Percentiles rank a stretch among this genome's conserved stretches.
These are phyloP conservation scores for Penicillium sp. DNA, from an alignment of 2,329 filamentous ascomycete genomes.

Conservation along the genomic window DNA sequence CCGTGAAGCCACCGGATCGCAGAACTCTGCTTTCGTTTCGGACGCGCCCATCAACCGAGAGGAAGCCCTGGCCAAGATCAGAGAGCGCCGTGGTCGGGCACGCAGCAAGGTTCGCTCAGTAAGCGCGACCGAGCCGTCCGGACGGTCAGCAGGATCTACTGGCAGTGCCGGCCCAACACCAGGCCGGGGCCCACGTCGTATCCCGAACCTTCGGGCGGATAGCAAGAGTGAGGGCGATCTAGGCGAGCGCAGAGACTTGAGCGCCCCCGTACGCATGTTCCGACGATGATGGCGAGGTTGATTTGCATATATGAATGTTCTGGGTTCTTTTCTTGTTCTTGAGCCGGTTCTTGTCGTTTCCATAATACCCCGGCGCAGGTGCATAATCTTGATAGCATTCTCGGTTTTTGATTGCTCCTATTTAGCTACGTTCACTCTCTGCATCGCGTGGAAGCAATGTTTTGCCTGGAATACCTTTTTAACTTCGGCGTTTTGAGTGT, in stretches of 20 bases:
- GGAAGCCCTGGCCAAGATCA: slow-evolving; percentile 50
- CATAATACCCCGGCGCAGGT: slow-evolving; percentile 31
- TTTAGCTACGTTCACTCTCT: slow-evolving; percentile 8
- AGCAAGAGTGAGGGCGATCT: slow-evolving; percentile 28
- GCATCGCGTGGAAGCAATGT: slow-evolving; percentile 11
- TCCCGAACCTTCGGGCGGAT: slow-evolving; percentile 34
- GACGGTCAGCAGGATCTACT: slow-evolving; percentile 27
- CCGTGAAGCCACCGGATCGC: slow-evolving; percentile 26
- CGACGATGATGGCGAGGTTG: slow-evolving; percentile 20
- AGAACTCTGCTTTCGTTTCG: slow-evolving; percentile 29
- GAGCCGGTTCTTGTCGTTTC: slow-evolving; percentile 19
- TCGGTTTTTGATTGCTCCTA: not conserved
- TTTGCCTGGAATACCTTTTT: slow-evolving; percentile 3
- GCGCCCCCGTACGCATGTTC: slow-evolving; percentile 38
- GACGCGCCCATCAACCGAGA: slow-evolving; percentile 48
- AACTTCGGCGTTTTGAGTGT: slow-evolving; percentile 10
- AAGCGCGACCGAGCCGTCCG: slow-evolving; percentile 39
- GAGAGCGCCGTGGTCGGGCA: slow-evolving; percentile 48
- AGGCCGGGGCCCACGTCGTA: slow-evolving; percentile 28
- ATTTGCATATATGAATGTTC: slow-evolving; percentile 12
- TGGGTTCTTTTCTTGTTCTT: slow-evolving; percentile 13
- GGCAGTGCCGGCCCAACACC: slow-evolving; percentile 27
- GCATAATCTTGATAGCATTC: slow-evolving; percentile 15
- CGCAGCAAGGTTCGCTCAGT: slow-evolving; percentile 43
- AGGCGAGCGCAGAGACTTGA: slow-evolving; percentile 37